These are phyloP conservation scores for Nidula microcarpa DNA, from an alignment of 768 basidiomycete species.

Conservation along the genomic window DNA sequence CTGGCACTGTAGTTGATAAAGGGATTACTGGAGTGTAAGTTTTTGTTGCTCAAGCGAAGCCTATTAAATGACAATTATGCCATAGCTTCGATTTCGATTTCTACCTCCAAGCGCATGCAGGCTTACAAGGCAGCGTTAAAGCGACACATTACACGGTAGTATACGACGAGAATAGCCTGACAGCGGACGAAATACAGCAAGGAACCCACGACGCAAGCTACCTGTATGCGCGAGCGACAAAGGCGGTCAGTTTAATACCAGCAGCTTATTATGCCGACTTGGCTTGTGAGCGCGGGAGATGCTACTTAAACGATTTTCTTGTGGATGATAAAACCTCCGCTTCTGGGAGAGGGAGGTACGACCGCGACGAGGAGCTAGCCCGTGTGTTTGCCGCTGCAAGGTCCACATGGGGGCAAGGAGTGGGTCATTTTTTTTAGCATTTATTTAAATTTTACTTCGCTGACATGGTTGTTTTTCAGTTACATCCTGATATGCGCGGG, in stretches of 20 bases:
- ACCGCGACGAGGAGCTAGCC: slow-evolving; percentile 32
- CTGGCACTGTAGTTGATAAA: slow-evolving; percentile 79
- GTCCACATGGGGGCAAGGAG: slow-evolving; percentile 50
- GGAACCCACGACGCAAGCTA: slow-evolving; percentile 70
- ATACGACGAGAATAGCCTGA: slow-evolving; percentile 72
- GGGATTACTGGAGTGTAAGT: slow-evolving; percentile 69
- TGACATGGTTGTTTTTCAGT: slow-evolving; percentile 17
- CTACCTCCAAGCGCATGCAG: slow-evolving; percentile 72
- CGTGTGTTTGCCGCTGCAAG: slow-evolving; percentile 42
- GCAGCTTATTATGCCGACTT: slow-evolving; percentile 81
- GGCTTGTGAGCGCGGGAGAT: slow-evolving; percentile 77
- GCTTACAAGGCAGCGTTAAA: slow-evolving; percentile 67
- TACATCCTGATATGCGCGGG: slow-evolving; percentile 53
- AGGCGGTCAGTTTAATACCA: slow-evolving; percentile 78
- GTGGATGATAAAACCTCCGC: slow-evolving; percentile 45
- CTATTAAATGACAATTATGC: slow-evolving; percentile 7
- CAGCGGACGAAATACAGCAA: slow-evolving; percentile 69
- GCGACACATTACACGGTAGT: slow-evolving; percentile 79
- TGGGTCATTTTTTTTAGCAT: slow-evolving; percentile 20
- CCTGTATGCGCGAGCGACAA: slow-evolving; percentile 79
- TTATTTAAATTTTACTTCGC: not conserved
- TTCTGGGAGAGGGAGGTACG: slow-evolving; percentile 23
- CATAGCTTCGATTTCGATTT: slow-evolving; percentile 61
- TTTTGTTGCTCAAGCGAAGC: not conserved
- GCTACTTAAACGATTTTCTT: slow-evolving; percentile 72